phyloP scores from a whole-genome alignment of 2,329 filamentous ascomycete species.

The Trichoderma pleuroti region DNA sequence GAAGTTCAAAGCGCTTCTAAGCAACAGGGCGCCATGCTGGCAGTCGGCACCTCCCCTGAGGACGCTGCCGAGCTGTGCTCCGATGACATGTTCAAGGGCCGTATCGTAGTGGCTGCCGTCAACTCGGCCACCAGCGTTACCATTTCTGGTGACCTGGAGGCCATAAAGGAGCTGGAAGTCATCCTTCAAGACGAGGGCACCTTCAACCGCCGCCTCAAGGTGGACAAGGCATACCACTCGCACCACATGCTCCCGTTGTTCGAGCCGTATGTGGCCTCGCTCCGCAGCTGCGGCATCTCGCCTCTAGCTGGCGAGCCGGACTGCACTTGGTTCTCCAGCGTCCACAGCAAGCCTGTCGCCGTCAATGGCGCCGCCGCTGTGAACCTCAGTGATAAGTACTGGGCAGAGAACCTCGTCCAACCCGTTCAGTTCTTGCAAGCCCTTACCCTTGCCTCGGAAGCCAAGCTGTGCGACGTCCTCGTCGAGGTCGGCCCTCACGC shows the following conservation, averaged over 20 bases:
- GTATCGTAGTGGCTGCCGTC: neutral
- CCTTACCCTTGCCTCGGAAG: no score
- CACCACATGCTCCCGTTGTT: neutral
- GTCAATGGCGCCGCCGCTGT: no score
- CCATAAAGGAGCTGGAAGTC: neutral
- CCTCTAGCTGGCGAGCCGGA: no score
- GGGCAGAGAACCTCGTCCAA: no score
- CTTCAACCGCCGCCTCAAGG: neutral
- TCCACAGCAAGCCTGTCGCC: no score
- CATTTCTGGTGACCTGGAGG: neutral
- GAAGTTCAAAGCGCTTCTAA: no score
- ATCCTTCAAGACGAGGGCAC: neutral
- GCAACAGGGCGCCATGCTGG: neutral
- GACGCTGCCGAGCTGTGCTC: neutral
- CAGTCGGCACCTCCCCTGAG: neutral
- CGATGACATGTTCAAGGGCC: neutral
- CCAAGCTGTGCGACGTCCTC: no score
- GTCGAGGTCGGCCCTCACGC: no score
- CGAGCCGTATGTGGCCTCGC: neutral
- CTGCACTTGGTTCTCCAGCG: no score
- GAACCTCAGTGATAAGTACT: no score
- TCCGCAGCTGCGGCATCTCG: no score
- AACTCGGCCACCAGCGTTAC: neutral
- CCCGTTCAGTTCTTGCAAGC: no score
- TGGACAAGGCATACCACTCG: neutral